These are phyloP conservation scores for Debaryomyces sp. DNA, from an alignment of 1,139 yeast genomes.

Conservation along the genomic window DNA sequence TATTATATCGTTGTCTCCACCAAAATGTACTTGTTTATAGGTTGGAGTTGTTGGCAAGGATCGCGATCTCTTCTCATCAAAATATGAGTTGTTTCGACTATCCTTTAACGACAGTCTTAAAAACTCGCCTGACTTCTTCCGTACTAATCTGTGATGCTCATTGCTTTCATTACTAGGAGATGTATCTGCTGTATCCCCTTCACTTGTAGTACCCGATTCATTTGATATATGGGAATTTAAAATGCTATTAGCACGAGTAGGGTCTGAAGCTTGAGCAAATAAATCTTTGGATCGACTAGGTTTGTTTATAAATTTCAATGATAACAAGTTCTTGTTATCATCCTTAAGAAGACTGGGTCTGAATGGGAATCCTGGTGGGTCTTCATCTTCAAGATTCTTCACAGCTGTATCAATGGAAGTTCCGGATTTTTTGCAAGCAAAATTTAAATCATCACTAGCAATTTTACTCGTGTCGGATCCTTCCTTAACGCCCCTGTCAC, in stretches of 20 bases:
- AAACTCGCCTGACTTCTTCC: conserved; percentile 80
- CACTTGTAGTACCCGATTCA: not conserved
- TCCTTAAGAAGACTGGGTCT: not conserved
- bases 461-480: not conserved
- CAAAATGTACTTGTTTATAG: conserved; percentile 78
- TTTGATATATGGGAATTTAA: conserved; percentile 17
- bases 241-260: conserved; percentile 36
- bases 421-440: not conserved
- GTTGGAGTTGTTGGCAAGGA: conserved; percentile 79
- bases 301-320: conserved; percentile 44
- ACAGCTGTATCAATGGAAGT: not conserved
- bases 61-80: conserved; percentile 46
- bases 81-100: conserved; percentile 25
- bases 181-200: not conserved
- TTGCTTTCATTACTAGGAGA: not conserved
- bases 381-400: not conserved
- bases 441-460: not conserved
- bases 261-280: conserved; percentile 36
- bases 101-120: conserved; percentile 72
- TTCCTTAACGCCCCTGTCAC: not conserved
- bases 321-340: conserved; percentile 24
- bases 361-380: not conserved
- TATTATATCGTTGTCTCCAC: conserved; percentile 63
- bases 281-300: conserved; percentile 40
- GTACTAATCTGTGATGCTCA: conserved; percentile 38